Evolutionary conservation across 805 yeast genomes (phyloP).

Genomic region (Schwanniomyces pseudopolymorphus): DNA sequence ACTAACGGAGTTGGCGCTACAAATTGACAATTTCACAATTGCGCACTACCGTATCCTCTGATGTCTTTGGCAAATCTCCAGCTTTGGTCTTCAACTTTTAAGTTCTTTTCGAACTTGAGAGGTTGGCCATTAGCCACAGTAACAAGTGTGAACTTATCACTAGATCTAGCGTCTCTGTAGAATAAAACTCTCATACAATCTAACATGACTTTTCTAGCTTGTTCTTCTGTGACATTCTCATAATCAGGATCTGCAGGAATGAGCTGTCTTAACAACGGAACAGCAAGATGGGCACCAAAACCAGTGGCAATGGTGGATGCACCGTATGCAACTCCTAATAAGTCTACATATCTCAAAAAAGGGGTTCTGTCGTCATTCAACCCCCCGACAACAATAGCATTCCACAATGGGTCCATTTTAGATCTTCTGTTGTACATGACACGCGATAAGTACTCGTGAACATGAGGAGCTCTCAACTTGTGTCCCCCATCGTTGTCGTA

Average conservation of each 20-base stretch:
- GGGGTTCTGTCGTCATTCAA: conserved; percentile 63
- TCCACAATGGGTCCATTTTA: conserved; percentile 96
- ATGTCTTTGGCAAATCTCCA: conserved; percentile 91
- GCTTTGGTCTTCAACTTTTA: conserved; percentile 70
- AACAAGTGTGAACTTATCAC: conserved; percentile 81
- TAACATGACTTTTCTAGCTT: conserved; percentile 73
- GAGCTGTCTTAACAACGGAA: conserved; percentile 84
- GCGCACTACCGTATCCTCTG: conserved; percentile 84
- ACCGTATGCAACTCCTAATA: conserved; percentile 86
- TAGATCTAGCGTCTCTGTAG: conserved; percentile 94
- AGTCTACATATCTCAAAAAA: conserved; percentile 81
- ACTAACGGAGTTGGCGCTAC: not conserved
- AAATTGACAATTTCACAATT: conserved; percentile 11
- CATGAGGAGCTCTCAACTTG: conserved; percentile 75
- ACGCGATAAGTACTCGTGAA: conserved; percentile 82
- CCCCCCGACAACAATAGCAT: conserved; percentile 90
- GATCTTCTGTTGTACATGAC: conserved; percentile 85
- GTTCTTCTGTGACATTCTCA: conserved; percentile 62
- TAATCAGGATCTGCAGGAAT: conserved; percentile 80
- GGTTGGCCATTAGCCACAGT: conserved; percentile 60
- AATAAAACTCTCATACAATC: conserved; percentile 92
- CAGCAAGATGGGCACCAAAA: conserved; percentile 91
- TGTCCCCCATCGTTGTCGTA: conserved; percentile 70
- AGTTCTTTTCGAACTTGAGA: conserved; percentile 61
- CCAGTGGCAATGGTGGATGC: conserved; percentile 94